Evolutionary conservation across 352 stramenopile genomes (phyloP), one percentile per base, ranked within the genome.

Genomic region (Aphanomyces stellatus): DNA sequence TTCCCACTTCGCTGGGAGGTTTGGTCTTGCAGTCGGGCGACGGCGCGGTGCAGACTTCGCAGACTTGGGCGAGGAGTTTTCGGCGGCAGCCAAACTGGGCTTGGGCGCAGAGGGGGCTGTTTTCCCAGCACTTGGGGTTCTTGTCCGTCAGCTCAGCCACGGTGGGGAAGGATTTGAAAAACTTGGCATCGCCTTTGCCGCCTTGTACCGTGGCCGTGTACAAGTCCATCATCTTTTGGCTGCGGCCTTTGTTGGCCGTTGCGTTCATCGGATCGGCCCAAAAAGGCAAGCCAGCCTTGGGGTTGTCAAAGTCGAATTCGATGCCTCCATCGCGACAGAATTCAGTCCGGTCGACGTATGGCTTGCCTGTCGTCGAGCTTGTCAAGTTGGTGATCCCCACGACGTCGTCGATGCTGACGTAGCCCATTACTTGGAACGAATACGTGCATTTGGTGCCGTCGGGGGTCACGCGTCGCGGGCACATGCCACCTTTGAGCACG

Each of bases 41-140:
- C n/a, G 41, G 24, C 10, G 59, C 28, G 6, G 49, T 51, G 37
- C 34, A 64, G 22, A 64, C 33, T 64, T 43, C 17, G 19, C 55
- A 46, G 4, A 42, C 4, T 22, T 42, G 53, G 34, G 31, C 35
- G 27, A 27, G 37, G 4, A 43, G 40, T 35, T 51, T 64, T 25
- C 53, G 53, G 3, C 53, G 53, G 5, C 53, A 62, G 4, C 53
- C 82, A 17, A 68, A 73, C 37, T 74, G 76, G 15, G 74, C 65
- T 13, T 64, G 75, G 19, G 77, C 77, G 49, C 83, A 91, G 8
- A 69, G 65, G 17, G 69, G 46, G 15, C 87, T 78, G 24, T 76
- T 89, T 17, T 68, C 28, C 48, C 81, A 86, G 68, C 82, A 90
- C 37, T 67, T 66, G 11, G 82, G 78, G 62, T 90, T 90, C 30